A percentile compares a stretch with the other conserved stretches of the same genome.
phyloP scores from a whole-genome alignment of 345 rosid species.

The Moricandia arvensis region DNA sequence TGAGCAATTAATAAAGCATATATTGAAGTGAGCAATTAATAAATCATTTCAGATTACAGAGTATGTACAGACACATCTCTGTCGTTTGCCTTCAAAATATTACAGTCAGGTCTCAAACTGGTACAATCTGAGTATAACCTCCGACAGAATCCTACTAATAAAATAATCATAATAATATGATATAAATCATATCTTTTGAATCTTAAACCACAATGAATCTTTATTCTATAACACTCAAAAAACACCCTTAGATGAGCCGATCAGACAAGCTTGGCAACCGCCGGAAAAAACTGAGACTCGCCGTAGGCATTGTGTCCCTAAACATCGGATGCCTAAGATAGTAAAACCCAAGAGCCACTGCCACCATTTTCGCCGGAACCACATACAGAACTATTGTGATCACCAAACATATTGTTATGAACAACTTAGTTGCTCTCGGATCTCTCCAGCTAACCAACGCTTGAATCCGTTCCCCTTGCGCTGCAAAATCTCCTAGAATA shows the following conservation, averaged over 20 bases:
- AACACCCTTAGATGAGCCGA: constrained; percentile 55
- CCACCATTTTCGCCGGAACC: constrained; percentile 95
- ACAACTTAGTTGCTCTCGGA: constrained; percentile 88
- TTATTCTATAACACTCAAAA: constrained; percentile 4
- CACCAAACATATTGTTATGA: constrained; percentile 75
- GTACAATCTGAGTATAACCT: background rate
- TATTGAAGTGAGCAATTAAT: background rate
- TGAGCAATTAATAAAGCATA: too few relatives aligned
- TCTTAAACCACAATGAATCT: constrained; percentile 20
- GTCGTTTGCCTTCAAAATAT: constrained; percentile 11
- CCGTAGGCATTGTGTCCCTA: constrained; percentile 87
- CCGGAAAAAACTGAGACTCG: constrained; percentile 84
- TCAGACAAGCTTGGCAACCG: constrained; percentile 92
- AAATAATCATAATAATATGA: constrained; percentile 16
- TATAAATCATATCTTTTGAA: constrained; percentile 3
- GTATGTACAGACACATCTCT: background rate
- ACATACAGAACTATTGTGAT: constrained; percentile 61
- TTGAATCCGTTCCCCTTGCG: constrained; percentile 90
- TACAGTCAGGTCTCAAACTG: constrained; percentile 17
- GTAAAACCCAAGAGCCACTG: constrained; percentile 94
- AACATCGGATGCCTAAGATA: constrained; percentile 96
- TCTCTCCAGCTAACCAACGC: constrained; percentile 98
- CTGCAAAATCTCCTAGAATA: constrained; percentile 88
- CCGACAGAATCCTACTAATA: background rate
- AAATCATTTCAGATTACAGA: constrained; percentile 9